A percentile compares a stretch with the other conserved stretches of the same genome.
Evolutionary conservation across 345 rosid genomes (phyloP).

Genomic region (Salix purpurea): DNA sequence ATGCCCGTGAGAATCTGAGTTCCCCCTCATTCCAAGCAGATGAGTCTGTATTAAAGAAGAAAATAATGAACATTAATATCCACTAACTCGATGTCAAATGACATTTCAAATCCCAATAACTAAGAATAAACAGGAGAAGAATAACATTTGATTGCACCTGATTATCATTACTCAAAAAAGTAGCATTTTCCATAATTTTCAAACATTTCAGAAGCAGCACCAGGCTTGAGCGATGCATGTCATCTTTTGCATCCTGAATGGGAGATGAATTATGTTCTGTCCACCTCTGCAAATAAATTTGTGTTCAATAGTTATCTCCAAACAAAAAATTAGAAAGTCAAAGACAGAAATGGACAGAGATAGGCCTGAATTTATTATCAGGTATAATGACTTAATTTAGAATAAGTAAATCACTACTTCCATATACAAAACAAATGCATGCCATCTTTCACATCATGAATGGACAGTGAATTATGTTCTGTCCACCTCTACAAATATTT

Average conservation of each 20-base stretch:
- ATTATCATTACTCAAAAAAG: slow-evolving; percentile 78
- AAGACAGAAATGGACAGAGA: neutral
- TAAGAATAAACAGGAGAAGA: neutral
- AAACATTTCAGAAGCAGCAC: slow-evolving; percentile 68
- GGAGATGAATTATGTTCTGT: slow-evolving; percentile 25
- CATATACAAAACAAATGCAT: slow-evolving; percentile 15
- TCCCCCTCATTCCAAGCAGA: slow-evolving; percentile 72
- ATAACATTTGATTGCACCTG: slow-evolving; percentile 49
- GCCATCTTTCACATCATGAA: slow-evolving; percentile 39
- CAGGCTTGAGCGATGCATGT: slow-evolving; percentile 39
- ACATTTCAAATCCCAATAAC: neutral
- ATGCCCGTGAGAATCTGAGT: slow-evolving; percentile 37
- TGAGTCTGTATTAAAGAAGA: slow-evolving; percentile 46
- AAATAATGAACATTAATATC: neutral
- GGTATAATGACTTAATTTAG: neutral
- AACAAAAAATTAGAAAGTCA: neutral
- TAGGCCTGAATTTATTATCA: neutral
- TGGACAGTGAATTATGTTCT: slow-evolving; percentile 23
- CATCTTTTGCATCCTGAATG: slow-evolving; percentile 38
- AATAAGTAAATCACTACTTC: neutral
- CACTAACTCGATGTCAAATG: slow-evolving; percentile 8
- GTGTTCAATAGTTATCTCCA: slow-evolving; percentile 1
- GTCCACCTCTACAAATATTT: slow-evolving; percentile 46
- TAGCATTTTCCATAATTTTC: slow-evolving; percentile 96
- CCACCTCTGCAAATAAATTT: slow-evolving; percentile 47